Evolutionary conservation across 2,329 filamentous ascomycete species (phyloP).

Genomic region (Aquanectria penicillioides): DNA sequence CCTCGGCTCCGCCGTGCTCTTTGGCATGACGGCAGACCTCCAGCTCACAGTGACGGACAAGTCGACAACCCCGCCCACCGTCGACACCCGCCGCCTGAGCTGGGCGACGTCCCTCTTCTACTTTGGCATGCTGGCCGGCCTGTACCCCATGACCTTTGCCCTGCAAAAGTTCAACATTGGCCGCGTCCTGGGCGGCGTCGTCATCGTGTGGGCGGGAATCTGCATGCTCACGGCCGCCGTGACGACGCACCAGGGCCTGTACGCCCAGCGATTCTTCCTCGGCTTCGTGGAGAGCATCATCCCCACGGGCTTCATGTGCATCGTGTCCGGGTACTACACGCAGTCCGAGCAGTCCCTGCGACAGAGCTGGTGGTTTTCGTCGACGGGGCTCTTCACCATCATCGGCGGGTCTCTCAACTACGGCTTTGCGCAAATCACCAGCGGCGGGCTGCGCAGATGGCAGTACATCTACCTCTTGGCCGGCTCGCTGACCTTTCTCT

Average conservation of each 20-base stretch:
- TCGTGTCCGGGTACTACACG: slow-evolving; percentile 71
- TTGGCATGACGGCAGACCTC: slow-evolving; percentile 80
- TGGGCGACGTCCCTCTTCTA: slow-evolving; percentile 86
- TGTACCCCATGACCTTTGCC: slow-evolving; percentile 78
- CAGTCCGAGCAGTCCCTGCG: slow-evolving; percentile 71
- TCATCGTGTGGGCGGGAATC: slow-evolving; percentile 72
- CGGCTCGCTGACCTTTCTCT: slow-evolving; percentile 70
- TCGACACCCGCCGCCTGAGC: slow-evolving; percentile 73
- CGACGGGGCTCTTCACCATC: slow-evolving; percentile 68
- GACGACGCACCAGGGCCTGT: slow-evolving; percentile 70
- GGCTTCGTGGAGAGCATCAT: slow-evolving; percentile 72
- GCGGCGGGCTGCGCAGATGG: slow-evolving; percentile 67
- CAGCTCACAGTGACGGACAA: slow-evolving; percentile 62
- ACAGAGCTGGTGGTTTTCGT: slow-evolving; percentile 75
- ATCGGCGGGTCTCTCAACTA: slow-evolving; percentile 73
- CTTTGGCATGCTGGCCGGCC: slow-evolving; percentile 79
- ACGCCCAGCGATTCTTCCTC: slow-evolving; percentile 72
- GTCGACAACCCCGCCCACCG: slow-evolving; percentile 60
- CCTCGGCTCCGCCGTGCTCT: slow-evolving; percentile 75
- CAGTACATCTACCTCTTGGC: slow-evolving; percentile 78
- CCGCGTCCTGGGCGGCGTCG: slow-evolving; percentile 70
- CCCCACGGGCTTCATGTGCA: slow-evolving; percentile 73
- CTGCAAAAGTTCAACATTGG: slow-evolving; percentile 75
- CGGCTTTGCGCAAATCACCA: slow-evolving; percentile 70
- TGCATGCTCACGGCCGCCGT: slow-evolving; percentile 77